phyloP scores from a whole-genome alignment of 2,329 filamentous ascomycete genomes.

The Aquanectria penicillioides region DNA sequence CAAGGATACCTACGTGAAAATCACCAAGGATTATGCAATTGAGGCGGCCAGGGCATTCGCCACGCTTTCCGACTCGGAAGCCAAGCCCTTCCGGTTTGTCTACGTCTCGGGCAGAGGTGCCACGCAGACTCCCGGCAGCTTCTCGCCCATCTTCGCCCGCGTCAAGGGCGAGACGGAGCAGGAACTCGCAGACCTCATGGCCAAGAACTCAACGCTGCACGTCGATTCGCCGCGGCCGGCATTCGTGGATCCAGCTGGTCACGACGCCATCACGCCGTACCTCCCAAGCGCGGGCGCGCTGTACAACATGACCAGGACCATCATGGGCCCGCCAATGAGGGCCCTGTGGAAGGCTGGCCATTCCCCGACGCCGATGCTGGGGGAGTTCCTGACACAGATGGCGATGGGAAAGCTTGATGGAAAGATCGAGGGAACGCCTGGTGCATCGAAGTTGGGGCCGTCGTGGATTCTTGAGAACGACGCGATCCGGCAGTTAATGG shows the following conservation, averaged over 20 bases:
- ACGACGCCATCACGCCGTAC: constrained; percentile 55
- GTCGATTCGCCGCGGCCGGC: constrained; percentile 68
- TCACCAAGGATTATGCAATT: constrained; percentile 74
- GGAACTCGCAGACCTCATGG: constrained; percentile 63
- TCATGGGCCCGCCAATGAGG: constrained; percentile 43
- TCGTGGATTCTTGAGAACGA: constrained; percentile 49
- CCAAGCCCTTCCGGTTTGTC: constrained; percentile 72
- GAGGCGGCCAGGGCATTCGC: constrained; percentile 71
- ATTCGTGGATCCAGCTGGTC: constrained; percentile 62
- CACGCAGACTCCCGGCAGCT: constrained; percentile 63
- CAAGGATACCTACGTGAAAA: constrained; percentile 73
- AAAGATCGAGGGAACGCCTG: constrained; percentile 38
- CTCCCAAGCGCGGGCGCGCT: constrained; percentile 45
- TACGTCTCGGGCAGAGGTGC: constrained; percentile 75
- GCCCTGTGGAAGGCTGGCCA: constrained; percentile 33
- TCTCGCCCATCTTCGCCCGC: constrained; percentile 67
- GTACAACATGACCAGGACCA: constrained; percentile 7
- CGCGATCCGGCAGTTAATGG: constrained; percentile 48
- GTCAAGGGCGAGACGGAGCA: constrained; percentile 76
- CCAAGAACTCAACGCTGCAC: constrained; percentile 56
- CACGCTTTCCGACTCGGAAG: constrained; percentile 50
- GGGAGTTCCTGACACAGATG: constrained; percentile 55
- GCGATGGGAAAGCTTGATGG: constrained; percentile 52
- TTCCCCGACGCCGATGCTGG: constrained; percentile 57
- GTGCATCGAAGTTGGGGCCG: constrained; percentile 47